These are phyloP conservation scores for Rhizopogon rudus DNA, from an alignment of 768 basidiomycete species.

Conservation along the genomic window DNA sequence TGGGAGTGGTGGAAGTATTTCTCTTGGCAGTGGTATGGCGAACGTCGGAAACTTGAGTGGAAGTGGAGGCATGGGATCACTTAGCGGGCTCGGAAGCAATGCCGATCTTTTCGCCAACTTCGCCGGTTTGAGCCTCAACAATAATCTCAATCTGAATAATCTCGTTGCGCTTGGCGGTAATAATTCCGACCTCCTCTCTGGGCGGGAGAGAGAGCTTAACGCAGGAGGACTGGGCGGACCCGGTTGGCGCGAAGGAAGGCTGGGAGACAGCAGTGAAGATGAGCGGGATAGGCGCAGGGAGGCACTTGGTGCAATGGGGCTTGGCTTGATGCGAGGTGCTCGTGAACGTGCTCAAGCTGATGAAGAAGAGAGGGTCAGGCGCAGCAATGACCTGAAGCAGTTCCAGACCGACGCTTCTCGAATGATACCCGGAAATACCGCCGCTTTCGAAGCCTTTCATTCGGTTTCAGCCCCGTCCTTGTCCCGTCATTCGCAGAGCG, in stretches of 20 bases:
- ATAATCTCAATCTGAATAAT: constrained; percentile 21
- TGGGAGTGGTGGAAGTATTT: constrained; percentile 21
- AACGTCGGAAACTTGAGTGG: constrained; percentile 18
- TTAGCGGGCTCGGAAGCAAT: constrained; percentile 21
- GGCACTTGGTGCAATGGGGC: constrained; percentile 35
- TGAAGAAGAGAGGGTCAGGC: constrained; percentile 46
- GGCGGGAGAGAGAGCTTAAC: constrained; percentile 36
- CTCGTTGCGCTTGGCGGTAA: constrained; percentile 18
- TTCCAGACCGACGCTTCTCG: constrained; percentile 31
- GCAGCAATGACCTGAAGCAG: constrained; percentile 47
- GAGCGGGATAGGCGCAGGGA: constrained; percentile 38
- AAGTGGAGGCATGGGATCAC: constrained; percentile 21
- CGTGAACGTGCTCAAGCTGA: constrained; percentile 64
- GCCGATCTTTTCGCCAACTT: constrained; percentile 23
- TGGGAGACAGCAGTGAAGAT: constrained; percentile 27
- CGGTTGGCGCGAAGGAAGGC: constrained; percentile 32
- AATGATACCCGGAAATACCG: constrained; percentile 36
- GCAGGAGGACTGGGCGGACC: constrained; percentile 40
- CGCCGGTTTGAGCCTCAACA: constrained; percentile 26
- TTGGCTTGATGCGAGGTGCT: constrained; percentile 43
- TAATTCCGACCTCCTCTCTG: constrained; percentile 28
- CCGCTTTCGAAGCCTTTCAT: constrained; percentile 78
- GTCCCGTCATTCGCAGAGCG: constrained; percentile 21
- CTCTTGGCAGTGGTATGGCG: constrained; percentile 21
- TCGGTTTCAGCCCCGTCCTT: constrained; percentile 35